These are phyloP conservation scores for Colletotrichum kahawae DNA, from an alignment of 2,329 filamentous ascomycete species.

Conservation along the genomic window DNA sequence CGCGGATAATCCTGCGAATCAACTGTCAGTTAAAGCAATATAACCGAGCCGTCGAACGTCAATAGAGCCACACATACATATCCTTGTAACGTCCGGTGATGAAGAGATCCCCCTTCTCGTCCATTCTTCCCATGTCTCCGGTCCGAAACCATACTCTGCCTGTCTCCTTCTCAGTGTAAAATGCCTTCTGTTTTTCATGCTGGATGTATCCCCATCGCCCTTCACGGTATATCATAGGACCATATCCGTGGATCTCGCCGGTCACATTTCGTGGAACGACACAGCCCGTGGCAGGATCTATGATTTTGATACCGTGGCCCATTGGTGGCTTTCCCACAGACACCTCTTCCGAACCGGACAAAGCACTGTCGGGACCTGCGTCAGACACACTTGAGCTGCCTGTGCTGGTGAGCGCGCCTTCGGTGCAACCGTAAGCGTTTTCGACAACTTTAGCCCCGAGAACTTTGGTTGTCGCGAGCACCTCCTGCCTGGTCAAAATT, in stretches of 20 bases:
- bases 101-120: background rate
- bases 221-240: background rate
- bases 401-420: background rate
- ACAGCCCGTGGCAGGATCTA: background rate
- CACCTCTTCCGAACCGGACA: background rate
- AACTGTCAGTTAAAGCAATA: background rate
- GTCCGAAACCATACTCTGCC: background rate
- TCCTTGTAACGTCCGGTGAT: background rate
- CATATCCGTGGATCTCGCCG: background rate
- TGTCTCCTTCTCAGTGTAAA: background rate
- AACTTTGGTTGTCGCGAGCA: background rate
- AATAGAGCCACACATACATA: background rate
- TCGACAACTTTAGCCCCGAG: background rate
- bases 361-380: background rate
- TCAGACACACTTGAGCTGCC: background rate
- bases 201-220: background rate
- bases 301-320: background rate
- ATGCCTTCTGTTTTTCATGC: background rate
- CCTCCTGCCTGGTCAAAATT: background rate
- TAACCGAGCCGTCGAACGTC: no score
- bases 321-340: background rate
- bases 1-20: background rate
- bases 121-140: background rate
- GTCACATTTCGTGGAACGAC: background rate
- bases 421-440: background rate